Percentiles rank a stretch among this genome's conserved stretches.
phyloP scores from a whole-genome alignment of 805 yeast genomes.

The Metschnikowia gruessii region DNA sequence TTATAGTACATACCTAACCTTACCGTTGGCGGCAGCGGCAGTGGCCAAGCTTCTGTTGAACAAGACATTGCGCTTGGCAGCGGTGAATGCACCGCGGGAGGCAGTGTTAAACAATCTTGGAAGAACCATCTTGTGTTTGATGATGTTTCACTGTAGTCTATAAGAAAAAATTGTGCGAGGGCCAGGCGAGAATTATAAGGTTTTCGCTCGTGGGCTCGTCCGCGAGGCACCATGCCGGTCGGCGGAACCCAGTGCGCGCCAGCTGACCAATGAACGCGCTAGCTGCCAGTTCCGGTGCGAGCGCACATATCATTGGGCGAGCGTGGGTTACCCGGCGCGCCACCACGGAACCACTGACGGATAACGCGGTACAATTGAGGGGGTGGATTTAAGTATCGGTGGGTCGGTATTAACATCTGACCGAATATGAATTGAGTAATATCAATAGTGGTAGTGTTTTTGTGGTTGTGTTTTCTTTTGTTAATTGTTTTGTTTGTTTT shows the following conservation, averaged over 20 bases:
- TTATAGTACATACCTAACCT: conserved; percentile 70
- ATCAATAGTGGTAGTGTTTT: too few relatives aligned
- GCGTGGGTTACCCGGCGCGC: conserved; percentile 21
- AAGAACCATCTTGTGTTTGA: conserved; percentile 48
- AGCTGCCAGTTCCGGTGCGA: conserved; percentile 23
- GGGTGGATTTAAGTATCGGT: too few relatives aligned
- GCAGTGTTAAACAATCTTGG: conserved; percentile 50
- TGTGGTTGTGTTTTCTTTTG: too few relatives aligned
- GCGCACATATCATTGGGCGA: conserved; percentile 27
- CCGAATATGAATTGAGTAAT: too few relatives aligned
- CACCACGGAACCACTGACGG: background rate
- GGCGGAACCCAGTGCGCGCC: conserved; percentile 15
- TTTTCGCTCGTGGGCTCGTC: conserved; percentile 19
- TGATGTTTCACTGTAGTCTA: conserved; percentile 21
- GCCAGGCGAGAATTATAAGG: conserved; percentile 18
- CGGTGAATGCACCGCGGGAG: conserved; percentile 84
- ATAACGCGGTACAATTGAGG: too few relatives aligned
- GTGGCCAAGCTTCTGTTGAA: conserved; percentile 76
- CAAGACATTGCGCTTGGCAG: conserved; percentile 79
- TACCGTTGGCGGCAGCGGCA: conserved; percentile 74
- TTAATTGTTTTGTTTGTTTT: too few relatives aligned
- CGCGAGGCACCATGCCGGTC: conserved; percentile 23
- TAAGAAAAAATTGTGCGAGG: conserved; percentile 16
- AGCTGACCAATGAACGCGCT: conserved; percentile 25
- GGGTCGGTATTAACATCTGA: too few relatives aligned